Conservation (phyloP, 2,329 filamentous ascomycete species). For the Fusarium temperatum region DNA sequence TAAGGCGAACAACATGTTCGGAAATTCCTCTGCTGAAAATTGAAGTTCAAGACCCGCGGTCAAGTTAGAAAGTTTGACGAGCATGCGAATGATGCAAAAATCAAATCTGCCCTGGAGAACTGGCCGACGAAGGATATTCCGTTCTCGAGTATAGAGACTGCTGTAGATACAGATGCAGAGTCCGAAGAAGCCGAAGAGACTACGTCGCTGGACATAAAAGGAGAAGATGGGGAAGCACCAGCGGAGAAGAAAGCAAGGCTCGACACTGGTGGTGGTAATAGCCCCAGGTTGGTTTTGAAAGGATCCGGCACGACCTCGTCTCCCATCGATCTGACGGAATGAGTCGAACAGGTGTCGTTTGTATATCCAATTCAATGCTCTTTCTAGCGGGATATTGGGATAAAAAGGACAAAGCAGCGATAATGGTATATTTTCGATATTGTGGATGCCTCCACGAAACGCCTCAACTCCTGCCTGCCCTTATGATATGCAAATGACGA, state of each 20-base stretch:
- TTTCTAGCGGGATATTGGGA: no score
- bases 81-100: neutral
- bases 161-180: neutral
- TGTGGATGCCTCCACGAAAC: constrained; percentile 23
- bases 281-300: neutral
- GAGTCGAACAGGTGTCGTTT: neutral
- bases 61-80: neutral
- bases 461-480: constrained; percentile 31
- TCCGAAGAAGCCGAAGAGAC: neutral
- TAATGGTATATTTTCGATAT: constrained; percentile 29
- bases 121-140: constrained; percentile 15
- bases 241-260: neutral
- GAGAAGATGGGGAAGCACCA: neutral
- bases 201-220: neutral
- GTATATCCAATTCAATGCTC: neutral
- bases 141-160: constrained; percentile 6
- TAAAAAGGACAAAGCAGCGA: neutral
- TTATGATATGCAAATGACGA: constrained; percentile 25
- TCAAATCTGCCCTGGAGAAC: neutral
- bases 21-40: neutral
- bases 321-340: neutral
- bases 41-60: no score
- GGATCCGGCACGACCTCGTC: neutral
- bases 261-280: neutral
- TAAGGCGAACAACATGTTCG: neutral